Conservation (phyloP, 345 rosid genomes). For the Gossypium bickii region DNA sequence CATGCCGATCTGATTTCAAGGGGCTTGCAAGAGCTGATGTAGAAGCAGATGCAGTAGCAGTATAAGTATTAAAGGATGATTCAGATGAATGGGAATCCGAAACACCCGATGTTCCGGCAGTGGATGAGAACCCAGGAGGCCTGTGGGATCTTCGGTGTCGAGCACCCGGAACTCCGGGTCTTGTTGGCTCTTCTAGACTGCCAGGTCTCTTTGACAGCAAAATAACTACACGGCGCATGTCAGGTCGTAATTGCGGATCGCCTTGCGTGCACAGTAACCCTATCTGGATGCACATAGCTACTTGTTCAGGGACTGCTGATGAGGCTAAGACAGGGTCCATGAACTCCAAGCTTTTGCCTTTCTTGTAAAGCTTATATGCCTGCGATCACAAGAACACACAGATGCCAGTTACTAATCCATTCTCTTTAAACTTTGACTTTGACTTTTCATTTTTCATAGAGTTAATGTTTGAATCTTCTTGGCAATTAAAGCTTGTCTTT, state of each 20-base stretch:
- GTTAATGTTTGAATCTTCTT: not conserved
- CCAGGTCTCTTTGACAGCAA: conserved; percentile 64
- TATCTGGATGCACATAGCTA: conserved; percentile 63
- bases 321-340: conserved; percentile 53
- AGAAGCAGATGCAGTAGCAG: conserved; percentile 32
- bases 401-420: not conserved
- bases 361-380: conserved; percentile 74
- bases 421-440: not conserved
- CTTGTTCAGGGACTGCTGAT: conserved; percentile 50
- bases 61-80: conserved; percentile 38
- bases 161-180: conserved; percentile 68
- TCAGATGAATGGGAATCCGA: conserved; percentile 36
- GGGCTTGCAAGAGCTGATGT: conserved; percentile 22
- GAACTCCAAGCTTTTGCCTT: conserved; percentile 59
- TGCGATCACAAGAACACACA: conserved; percentile 25
- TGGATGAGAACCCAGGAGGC: conserved; percentile 38
- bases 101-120: conserved; percentile 35
- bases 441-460: not conserved
- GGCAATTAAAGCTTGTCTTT: not conserved
- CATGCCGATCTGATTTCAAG: conserved; percentile 36
- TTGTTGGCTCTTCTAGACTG: conserved; percentile 51
- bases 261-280: conserved; percentile 84
- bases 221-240: conserved; percentile 58
- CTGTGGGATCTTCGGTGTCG: conserved; percentile 57
- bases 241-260: conserved; percentile 66